phyloP scores from a whole-genome alignment of 441 rosid species.

The Rhodomyrtus psidioides region DNA sequence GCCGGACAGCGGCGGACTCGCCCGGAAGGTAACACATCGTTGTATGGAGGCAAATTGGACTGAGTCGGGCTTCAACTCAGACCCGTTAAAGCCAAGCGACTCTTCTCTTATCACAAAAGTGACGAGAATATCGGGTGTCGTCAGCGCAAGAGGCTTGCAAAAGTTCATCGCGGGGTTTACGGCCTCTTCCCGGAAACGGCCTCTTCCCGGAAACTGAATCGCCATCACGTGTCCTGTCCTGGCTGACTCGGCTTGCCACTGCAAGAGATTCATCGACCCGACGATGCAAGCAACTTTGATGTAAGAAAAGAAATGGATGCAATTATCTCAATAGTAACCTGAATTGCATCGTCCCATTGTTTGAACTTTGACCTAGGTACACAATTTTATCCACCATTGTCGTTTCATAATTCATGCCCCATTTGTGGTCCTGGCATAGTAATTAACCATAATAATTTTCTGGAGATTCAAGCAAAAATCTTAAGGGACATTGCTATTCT shows the following conservation, averaged over 20 bases:
- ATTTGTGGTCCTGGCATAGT: no score
- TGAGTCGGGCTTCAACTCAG: no score
- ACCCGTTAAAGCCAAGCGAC: no score
- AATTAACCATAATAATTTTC: no score
- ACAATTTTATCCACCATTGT: neutral
- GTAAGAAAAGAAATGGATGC: neutral
- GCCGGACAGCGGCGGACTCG: neutral
- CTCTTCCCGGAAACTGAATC: slow-evolving; percentile 62
- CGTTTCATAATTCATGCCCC: neutral
- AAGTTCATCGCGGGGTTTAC: slow-evolving; percentile 30
- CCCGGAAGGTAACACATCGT: no score
- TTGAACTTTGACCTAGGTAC: neutral
- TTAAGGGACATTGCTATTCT: no score
- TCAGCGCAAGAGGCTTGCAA: no score
- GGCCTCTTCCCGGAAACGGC: slow-evolving; percentile 77
- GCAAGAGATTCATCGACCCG: neutral
- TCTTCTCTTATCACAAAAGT: no score
- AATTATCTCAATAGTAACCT: neutral
- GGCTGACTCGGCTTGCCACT: neutral
- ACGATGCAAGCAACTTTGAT: neutral
- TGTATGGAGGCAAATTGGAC: no score
- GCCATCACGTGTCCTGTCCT: slow-evolving; percentile 38
- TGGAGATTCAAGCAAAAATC: no score
- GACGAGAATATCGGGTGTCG: no score
- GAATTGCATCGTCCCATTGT: neutral